A percentile compares a stretch with the other conserved stretches of the same genome.
These are phyloP conservation scores for Tylopilus sp. DNA, from an alignment of 768 basidiomycete species.

Conservation along the genomic window DNA sequence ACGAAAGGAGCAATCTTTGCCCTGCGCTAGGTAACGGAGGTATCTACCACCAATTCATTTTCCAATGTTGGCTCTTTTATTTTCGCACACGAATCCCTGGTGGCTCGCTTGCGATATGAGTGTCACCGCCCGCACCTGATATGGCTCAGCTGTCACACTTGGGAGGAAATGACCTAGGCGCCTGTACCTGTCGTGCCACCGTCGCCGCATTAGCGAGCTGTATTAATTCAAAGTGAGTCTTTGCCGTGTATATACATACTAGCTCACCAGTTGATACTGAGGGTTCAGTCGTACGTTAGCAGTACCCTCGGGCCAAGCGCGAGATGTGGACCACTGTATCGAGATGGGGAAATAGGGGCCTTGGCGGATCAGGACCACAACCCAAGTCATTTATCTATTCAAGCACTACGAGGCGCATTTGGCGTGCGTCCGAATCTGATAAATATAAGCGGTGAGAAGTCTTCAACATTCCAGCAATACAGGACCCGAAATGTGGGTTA, in stretches of 20 bases:
- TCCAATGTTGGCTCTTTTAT: neutral
- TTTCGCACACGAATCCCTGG: conserved; percentile 6
- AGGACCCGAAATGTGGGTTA: no score
- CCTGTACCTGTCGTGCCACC: neutral
- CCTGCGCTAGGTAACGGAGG: neutral
- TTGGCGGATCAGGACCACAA: no score
- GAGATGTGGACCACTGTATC: no score
- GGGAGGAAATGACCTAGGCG: neutral
- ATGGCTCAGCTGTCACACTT: neutral
- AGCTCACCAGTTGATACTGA: neutral
- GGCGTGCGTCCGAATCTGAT: no score
- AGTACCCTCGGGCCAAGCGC: no score
- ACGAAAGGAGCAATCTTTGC: conserved; percentile 6
- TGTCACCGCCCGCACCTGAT: neutral
- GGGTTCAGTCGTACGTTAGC: neutral
- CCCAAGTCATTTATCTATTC: neutral
- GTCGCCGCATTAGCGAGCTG: neutral
- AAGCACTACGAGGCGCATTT: neutral
- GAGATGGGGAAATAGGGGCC: no score
- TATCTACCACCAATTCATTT: neutral
- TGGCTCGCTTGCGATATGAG: neutral
- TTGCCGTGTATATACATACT: no score
- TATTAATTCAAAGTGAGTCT: neutral
- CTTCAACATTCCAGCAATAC: no score
- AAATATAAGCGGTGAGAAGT: no score